These are phyloP conservation scores for Zea luxurians DNA, from an alignment of 176 grass and related monocot genomes.

Conservation along the genomic window DNA sequence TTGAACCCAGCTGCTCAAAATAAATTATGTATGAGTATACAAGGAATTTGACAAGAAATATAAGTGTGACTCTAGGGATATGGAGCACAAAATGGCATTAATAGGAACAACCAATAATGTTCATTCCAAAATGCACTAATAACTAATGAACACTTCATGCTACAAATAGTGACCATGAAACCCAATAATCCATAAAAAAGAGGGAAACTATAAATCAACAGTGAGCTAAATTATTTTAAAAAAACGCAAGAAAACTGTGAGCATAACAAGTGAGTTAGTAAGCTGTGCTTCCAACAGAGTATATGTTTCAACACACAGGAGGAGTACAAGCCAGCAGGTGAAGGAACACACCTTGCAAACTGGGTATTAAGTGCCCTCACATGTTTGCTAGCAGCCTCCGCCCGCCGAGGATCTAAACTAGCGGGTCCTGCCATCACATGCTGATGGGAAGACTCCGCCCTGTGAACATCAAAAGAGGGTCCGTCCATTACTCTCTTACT, in stretches of 20 bases:
- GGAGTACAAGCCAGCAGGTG: neutral
- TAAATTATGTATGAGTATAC: slow-evolving; percentile 21
- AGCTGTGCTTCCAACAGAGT: neutral
- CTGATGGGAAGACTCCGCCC: slow-evolving; percentile 79
- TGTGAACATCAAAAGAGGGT: slow-evolving; percentile 75
- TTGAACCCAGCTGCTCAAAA: slow-evolving; percentile 82
- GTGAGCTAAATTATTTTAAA: neutral
- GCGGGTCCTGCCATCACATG: slow-evolving; percentile 55
- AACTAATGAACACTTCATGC: neutral
- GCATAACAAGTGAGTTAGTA: neutral
- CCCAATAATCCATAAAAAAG: neutral
- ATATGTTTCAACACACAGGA: neutral
- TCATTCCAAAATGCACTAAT: neutral
- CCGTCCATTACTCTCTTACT: slow-evolving; percentile 81
- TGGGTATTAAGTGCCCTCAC: slow-evolving; percentile 87
- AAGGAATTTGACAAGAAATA: neutral
- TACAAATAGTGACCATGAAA: neutral
- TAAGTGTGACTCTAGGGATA: neutral
- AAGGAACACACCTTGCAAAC: slow-evolving; percentile 70
- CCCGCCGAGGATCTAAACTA: slow-evolving; percentile 56
- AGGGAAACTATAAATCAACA: neutral
- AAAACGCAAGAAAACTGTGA: neutral
- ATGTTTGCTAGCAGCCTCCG: slow-evolving; percentile 59
- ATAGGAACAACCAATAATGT: slow-evolving; percentile 4
- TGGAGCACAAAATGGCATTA: neutral